phyloP scores from a whole-genome alignment of 345 rosid species.

The Acer negundo region DNA sequence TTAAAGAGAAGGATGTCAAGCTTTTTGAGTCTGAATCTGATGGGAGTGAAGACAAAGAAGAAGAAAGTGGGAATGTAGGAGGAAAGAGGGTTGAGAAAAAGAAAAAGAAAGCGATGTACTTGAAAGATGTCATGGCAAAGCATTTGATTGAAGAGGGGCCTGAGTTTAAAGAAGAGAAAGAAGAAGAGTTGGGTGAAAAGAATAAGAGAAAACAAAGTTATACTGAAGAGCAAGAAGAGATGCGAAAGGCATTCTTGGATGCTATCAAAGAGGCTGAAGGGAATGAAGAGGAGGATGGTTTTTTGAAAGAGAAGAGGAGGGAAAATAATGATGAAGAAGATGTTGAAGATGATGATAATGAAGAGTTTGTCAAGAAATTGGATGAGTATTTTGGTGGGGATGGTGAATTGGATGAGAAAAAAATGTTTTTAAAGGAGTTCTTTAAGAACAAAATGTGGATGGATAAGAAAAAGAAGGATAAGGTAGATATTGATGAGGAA shows the following conservation, averaged over 20 bases:
- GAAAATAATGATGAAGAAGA: slow-evolving; percentile 33
- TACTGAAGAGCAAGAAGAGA: slow-evolving; percentile 61
- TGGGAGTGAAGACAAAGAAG: slow-evolving; percentile 29
- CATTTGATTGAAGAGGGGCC: slow-evolving; percentile 76
- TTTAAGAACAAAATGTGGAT: slow-evolving; percentile 76
- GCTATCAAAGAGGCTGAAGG: slow-evolving; percentile 48
- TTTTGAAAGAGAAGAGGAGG: slow-evolving; percentile 48
- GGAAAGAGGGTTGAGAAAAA: slow-evolving; percentile 15
- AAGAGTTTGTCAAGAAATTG: slow-evolving; percentile 46
- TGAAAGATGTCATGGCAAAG: slow-evolving; percentile 75
- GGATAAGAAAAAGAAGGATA: slow-evolving; percentile 43
- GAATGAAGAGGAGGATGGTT: slow-evolving; percentile 41
- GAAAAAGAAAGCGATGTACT: slow-evolving; percentile 43
- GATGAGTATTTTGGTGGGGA: slow-evolving; percentile 65
- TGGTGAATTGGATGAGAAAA: slow-evolving; percentile 46
- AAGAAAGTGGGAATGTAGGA: slow-evolving; percentile 19
- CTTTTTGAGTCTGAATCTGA: slow-evolving; percentile 61
- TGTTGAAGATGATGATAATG: slow-evolving; percentile 27
- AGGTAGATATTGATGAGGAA: slow-evolving; percentile 31
- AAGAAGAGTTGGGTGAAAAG: slow-evolving; percentile 29
- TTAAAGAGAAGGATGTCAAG: slow-evolving; percentile 41
- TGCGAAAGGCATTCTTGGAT: slow-evolving; percentile 52
- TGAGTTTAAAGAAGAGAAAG: slow-evolving; percentile 44
- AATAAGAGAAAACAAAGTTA: slow-evolving; percentile 40
- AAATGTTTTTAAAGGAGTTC: slow-evolving; percentile 65